Evolutionary conservation across 164 flowering plant species (phyloP).

Genomic region (Hamamelis virginiana): DNA sequence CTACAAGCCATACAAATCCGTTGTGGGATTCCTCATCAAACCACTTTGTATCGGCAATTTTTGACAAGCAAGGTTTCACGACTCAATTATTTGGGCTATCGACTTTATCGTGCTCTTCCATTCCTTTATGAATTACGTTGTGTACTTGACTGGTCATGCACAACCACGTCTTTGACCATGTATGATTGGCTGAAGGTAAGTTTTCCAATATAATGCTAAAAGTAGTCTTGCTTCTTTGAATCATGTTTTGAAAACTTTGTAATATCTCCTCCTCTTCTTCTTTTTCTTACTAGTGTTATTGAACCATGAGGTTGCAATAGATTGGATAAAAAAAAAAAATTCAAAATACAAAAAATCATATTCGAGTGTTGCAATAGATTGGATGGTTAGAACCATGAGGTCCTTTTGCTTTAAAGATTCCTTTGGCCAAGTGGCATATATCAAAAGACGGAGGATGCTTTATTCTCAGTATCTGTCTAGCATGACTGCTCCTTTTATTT

Average conservation of each 20-base stretch:
- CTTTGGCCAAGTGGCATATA: too few species aligned
- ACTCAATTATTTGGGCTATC: slow-evolving; percentile 77
- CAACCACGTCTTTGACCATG: slow-evolving; percentile 95
- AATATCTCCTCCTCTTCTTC: too few species aligned
- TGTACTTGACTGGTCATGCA: slow-evolving; percentile 99
- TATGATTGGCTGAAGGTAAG: slow-evolving; percentile 99
- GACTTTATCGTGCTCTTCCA: slow-evolving; percentile 95
- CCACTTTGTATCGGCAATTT: slow-evolving; percentile 91
- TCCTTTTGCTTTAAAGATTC: too few species aligned
- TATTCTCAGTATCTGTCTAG: too few species aligned
- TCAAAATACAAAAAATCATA: too few species aligned
- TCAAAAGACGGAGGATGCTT: too few species aligned
- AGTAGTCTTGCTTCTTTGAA: not conserved
- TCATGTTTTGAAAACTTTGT: not conserved
- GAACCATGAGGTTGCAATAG: too few species aligned
- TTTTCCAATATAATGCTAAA: not conserved
- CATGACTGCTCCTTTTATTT: too few species aligned
- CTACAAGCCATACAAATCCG: slow-evolving; percentile 92
- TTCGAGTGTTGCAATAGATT: too few species aligned
- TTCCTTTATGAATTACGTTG: slow-evolving; percentile 94
- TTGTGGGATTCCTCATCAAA: slow-evolving; percentile 87
- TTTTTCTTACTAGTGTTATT: too few species aligned
- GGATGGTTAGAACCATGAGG: too few species aligned
- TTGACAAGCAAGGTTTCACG: slow-evolving; percentile 78
- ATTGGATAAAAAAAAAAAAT: too few species aligned